Evolutionary conservation across 352 stramenopile genomes (phyloP), one percentile per base, ranked within the genome.

Genomic region (Pythium oligandrum): DNA sequence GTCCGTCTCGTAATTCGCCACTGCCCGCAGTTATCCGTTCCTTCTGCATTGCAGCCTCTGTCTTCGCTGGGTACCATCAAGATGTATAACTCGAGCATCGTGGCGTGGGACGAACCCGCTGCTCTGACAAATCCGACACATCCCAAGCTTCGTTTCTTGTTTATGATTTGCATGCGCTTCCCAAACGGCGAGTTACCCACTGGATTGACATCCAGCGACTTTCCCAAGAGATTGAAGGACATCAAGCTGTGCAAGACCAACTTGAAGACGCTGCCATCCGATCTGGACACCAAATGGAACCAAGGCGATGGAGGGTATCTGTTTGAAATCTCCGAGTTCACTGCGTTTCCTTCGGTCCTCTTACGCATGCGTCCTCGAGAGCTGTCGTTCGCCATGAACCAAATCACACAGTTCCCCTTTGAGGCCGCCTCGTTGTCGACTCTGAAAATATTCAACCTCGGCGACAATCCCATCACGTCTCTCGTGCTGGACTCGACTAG

Each of bases 41-140:
- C 51, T 6, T 32, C 43, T 7, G 26, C 34, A 1, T 35, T 64
- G 12, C 26, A 31, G 17, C 40, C 9, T 9, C 55, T 60, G 8
- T 39, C 10, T 1, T 55, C 53, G 6, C 12, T 64, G 4, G 38
- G 38, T 17, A 51, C 44, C n/a, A 10, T 64, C 26, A 51, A 64
- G 31, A 55, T 49, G 11, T 59, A 59, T 51, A 59, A 59, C 30
- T 54, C 56, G 33, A 57, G 42, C 4, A 44, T 57, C 33, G 33
- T 26, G 42, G 10, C 4, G 8, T 57, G 51, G 51, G 40, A 17
- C n/a, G 11, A 12, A 0, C 34, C 44, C 44, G 51, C 51, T 2
- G 50, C 40, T 17, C 34, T 48, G 12, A 56, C 50, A 26, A 26
- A 26, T 26, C 17, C 17, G 17, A 26, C 17, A 26, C 17, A 26